Base-by-base conservation (phyloP, 148 eudicot species). In the Limonium bicolor region DNA sequence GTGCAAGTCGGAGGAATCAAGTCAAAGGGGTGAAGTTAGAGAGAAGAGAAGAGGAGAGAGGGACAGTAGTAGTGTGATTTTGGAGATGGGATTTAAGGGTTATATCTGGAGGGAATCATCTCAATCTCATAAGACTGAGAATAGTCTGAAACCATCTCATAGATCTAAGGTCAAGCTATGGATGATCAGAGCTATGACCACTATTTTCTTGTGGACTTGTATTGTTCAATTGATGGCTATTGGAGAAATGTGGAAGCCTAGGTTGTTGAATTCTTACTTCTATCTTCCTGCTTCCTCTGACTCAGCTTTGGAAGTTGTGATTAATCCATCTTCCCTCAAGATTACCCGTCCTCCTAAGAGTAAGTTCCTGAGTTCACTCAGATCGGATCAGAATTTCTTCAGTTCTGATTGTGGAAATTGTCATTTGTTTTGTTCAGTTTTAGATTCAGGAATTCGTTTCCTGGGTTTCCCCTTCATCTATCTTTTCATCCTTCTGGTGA, bases 171-270 rank as follows among this genome's bases (percentile, higher is more conserved):
- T 45, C 36, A 68, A 54, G 58, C 9, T 58, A 32, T 58, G 65
- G 65, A 36, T 52, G 47, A 29, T 55, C 7, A 49, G 69, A 43
- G 41, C 36, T 16, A 54, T 41, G 50, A 52, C 50, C 29, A 33
- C 54, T 40, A 48, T 63, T 12, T 55, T 63, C 36, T 14, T 64
- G 22, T 69, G 74, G 69, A 38, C 55, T 45, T 69, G 69, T 55
- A 27, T 39, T 6, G 46, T 55, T 36, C 66, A 69, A 33, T 33
- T 69, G 36, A 60, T 48, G 42, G 39, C 58, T 14, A 25, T 63
- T 26, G 48, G 48, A 18, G 51, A 59, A 36, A 20, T 45, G 36
- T 49, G 60, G 60, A 36, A 16, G 29, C 52, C 63, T 25, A 53
- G 15, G 26, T 50, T 46, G 42, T 48, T 39, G 16, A 45, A 35